phyloP scores from a whole-genome alignment of 169 alveolate genomes.

The Cryptosporidium viatorum region DNA sequence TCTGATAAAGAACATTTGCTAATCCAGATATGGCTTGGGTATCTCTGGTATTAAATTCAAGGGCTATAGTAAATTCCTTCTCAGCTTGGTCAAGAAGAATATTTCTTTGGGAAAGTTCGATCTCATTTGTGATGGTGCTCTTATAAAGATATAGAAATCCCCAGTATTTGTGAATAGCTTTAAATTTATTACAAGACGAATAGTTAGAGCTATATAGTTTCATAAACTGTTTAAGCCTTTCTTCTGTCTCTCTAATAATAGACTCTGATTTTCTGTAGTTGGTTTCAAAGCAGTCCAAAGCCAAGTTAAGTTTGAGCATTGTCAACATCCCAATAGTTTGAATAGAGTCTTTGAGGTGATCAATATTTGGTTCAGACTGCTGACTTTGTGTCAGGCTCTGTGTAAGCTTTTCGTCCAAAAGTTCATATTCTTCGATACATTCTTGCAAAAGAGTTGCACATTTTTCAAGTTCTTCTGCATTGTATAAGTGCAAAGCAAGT shows the following conservation, averaged over 20 bases:
- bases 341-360: neutral
- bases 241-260: conserved; percentile 24
- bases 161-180: conserved; percentile 36
- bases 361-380: neutral
- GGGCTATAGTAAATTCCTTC: conserved; percentile 9
- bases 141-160: conserved; percentile 50
- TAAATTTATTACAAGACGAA: neutral
- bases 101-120: conserved; percentile 4
- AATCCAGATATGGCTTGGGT: conserved; percentile 43
- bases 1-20: conserved; percentile 53
- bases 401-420: conserved; percentile 12
- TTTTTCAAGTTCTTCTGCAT: neutral
- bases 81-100: conserved; percentile 19
- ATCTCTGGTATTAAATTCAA: conserved; percentile 26
- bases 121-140: conserved; percentile 16
- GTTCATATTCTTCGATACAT: conserved; percentile 32
- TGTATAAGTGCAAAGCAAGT: conserved; percentile 38
- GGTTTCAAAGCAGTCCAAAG: conserved; percentile 28
- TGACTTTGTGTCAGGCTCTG: neutral
- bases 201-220: neutral
- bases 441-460: conserved; percentile 40
- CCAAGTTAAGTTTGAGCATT: conserved; percentile 50
- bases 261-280: conserved; percentile 40
- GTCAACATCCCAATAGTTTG: conserved; percentile 23
- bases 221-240: conserved; percentile 20